Base-by-base conservation (phyloP, 371 early-diverging fungal species). In the Rhizomucor pusillus region DNA sequence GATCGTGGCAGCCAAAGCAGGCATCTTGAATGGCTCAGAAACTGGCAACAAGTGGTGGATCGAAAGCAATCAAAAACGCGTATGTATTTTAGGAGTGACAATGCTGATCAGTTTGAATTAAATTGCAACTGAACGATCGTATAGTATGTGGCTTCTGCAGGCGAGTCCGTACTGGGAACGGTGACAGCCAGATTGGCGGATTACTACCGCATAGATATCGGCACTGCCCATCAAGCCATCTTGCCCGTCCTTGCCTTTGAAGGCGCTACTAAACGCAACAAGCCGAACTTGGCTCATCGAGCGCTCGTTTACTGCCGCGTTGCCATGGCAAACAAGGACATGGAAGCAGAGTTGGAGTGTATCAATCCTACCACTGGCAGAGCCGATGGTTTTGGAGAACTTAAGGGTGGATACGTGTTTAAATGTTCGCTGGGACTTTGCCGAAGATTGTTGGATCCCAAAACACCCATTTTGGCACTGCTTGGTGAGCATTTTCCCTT, bases 321-420 rank as follows among this genome's bases (percentile, higher is more conserved):
- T 1, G 65, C 84, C 3, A 70, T 92, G 57, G 97, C 97, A 14
- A 89, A 94, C 71, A 87, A 85, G 59, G 94, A 97, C 69, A 94
- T 98, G 91, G 98, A 98, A 50, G 91, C 97, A 2, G 98, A 98
- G 59, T 65, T 98, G 16, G 92, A 91, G 59, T 97, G 98, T 69
- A 66, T 86, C 43, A 91, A 92, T 59, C 87, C 91, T 9, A 57
- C 77, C 2, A 85, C 85, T 0, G 82, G 82, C 36, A 87, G 81
- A 59, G 80, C 89, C 0, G 89, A 88, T 45, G 93, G 92, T 19
- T 92, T 77, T 78, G 94, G 94, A 20, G 88, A 85, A 67, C 68
- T 94, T 36, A 79, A 84, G 56, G 80, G 68, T 23, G 93, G 93
- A 19, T 82, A 73, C 56, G 65, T 87, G 29, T 82, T 86, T 33